Evolutionary conservation across 495 filamentous ascomycete species (phyloP), one percentile per base, ranked within the genome.

Genomic region (Poronia punctata): DNA sequence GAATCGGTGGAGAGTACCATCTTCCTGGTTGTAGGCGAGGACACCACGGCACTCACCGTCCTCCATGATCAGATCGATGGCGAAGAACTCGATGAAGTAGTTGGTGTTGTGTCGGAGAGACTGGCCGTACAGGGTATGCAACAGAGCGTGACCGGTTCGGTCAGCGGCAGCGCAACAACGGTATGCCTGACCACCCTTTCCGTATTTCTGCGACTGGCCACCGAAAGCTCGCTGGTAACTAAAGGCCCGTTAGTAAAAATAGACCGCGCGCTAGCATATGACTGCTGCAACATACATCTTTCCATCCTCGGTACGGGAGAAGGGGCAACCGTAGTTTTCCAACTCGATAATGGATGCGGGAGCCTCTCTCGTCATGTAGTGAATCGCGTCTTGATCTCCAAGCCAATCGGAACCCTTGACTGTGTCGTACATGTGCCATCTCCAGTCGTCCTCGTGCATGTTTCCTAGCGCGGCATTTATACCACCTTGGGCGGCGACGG

Each of bases 361-460:
- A 15, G 90, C 90, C 66, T 96, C 92, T 46, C 88, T 77, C 46
- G 90, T 95, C 90, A 97, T 97, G 71, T 97, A 97, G 67, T 97
- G 90, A 59, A 97, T 97, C 35, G 90, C 90, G 67, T 97, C 90
- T 70, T 97, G 90, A 68, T 97, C 90, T 62, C 90, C 90, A 22
- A 97, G 77, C 90, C 90, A 97, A 74, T 97, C 90, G 39, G 86
- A 93, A 54, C 90, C 90, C 73, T 97, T 97, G 46, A 97, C 90
- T 32, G 90, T 97, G 67, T 97, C 90, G 74, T 96, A 97, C 90
- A 96, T 96, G 72, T 97, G 90, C 90, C 90, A 96, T 66, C 90
- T 82, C 90, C 90, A 97, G 72, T 97, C 90, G 64, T 97, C 90
- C 66, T 74, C 72, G 68, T 78, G 70, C 72, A 76, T 76, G 60